Base-by-base conservation (phyloP, 2,329 filamentous ascomycete species). In the Diaporthe batatas region DNA sequence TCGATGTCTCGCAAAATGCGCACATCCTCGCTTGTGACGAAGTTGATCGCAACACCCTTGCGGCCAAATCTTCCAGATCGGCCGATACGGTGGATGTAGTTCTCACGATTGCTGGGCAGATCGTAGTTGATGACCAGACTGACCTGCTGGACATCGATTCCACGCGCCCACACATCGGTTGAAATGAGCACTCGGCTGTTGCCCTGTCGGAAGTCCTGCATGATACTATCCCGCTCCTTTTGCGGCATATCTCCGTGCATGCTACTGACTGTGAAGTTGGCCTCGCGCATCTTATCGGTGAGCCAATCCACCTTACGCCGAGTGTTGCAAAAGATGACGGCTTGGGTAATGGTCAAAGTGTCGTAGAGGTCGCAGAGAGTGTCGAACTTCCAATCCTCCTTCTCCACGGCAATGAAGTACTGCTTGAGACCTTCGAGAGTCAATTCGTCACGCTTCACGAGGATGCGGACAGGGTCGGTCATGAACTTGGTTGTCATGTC, bases 211-310 rank as follows among this genome's bases (percentile, higher is more conserved):
- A 99, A 99, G 89, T 99, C 96, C 92, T 99, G 98, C 96, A 99
- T 99, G 86, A 99, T 99, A 83, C 97, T 90, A 86, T 98, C 96
- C 91, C 96, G 95, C 90, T 98, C 95, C 81, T 87, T 88, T 89
- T 98, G 95, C 86, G 98, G 95, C 96, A 99, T 99, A 83, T 99
- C 96, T 84, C 96, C 96, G 90, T 99, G 96, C 96, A 99, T 98
- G 87, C 96, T 95, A 51, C 96, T 98, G 84, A 99, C 96, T 76
- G 96, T 98, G 90, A 99, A 99, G 88, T 99, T 96, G 89, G 95
- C 94, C 80, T 94, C 93, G 80, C 94, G 97, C 84, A 99, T 95
- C 92, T 98, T 98, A 88, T 98, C 96, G 79, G 96, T 98, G 80
- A 99, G 93, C 96, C 96, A 99, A 89, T 99, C 96, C 82, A 99